Base-by-base conservation (phyloP, 306 rosid genomes). In the Betula pendula region DNA sequence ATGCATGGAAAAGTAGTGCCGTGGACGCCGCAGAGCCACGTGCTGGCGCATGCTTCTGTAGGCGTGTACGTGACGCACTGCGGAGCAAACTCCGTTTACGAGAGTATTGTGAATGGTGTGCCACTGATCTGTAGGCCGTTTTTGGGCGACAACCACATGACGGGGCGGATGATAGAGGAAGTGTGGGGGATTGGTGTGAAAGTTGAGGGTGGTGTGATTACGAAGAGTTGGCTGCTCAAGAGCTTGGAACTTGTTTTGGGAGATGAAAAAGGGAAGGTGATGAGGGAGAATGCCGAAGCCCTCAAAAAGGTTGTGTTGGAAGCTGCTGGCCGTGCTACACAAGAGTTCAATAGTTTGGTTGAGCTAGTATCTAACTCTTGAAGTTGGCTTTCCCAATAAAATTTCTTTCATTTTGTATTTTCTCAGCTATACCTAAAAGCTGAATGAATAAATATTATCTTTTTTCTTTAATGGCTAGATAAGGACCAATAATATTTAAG, bases 111-210 rank as follows among this genome's bases (percentile, higher is more conserved):
- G 2, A 79, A 69, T 42, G 89, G 81, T 17, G 91, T 89, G 29
- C 91, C 93, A 2, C 85, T 89, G 87, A 80, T 88, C 2, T 78
- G 84, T 29, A 70, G 90, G 78, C 90, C 87, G 0, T 80, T 72
- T 16, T 86, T 84, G 19, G 90, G 84, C 20, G 92, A 88, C 43
- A 80, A 86, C 0, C 52, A 27, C 24, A 73, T 89, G 83, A 45
- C 52, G 12, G 84, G 52, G 2, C 69, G 84, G 58, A 78, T 82
- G 81, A 80, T 86, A 4, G 87, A 82, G 68, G 80, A 62, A 19
- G n/a, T 80, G 15, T 86, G 90, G 91, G 85, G 79, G 74, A 68
- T 76, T 58, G 91, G 93, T 1, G 80, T 84, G 44, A 83, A 40
- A 24, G 65, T 86, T 8, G 88, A 83, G 50, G 87, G 77, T 10